Evolutionary conservation across 2,329 filamentous ascomycete species (phyloP).

Genomic region (Trichoderma brevicompactum): DNA sequence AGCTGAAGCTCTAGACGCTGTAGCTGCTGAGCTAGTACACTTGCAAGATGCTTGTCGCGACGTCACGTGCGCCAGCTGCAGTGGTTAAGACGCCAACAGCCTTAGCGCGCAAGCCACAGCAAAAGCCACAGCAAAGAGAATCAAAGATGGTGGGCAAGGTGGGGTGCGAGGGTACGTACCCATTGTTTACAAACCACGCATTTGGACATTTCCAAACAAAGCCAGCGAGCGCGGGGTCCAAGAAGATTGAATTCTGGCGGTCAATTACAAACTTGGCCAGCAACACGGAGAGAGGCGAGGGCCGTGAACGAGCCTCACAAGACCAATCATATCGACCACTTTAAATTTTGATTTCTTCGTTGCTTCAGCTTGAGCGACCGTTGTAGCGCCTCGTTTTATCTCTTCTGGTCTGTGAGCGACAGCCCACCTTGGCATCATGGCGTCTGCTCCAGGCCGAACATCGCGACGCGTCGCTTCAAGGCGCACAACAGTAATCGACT

Average conservation of each 20-base stretch:
- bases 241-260: constrained; percentile 9
- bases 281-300: not conserved
- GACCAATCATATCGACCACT: not conserved
- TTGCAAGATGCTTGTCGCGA: constrained; percentile 29
- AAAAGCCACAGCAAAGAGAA: not conserved
- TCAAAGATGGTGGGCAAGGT: not conserved
- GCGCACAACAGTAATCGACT: constrained; percentile 76
- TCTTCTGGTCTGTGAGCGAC: constrained; percentile 24
- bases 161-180: constrained; percentile 27
- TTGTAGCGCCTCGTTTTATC: not conserved
- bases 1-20: not conserved
- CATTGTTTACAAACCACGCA: constrained; percentile 49
- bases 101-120: constrained; percentile 9
- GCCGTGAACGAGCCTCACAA: not conserved
- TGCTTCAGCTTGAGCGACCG: not conserved
- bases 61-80: constrained; percentile 32
- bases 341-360: not conserved
- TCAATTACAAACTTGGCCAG: constrained; percentile 17
- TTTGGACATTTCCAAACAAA: constrained; percentile 48
- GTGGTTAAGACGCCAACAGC: constrained; percentile 10
- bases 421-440: constrained; percentile 39
- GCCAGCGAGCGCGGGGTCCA: constrained; percentile 31
- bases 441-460: constrained; percentile 43
- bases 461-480: constrained; percentile 58
- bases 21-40: not conserved